These are phyloP conservation scores for Fusarium floridanum DNA, from an alignment of 2,329 filamentous ascomycete genomes.

Conservation along the genomic window DNA sequence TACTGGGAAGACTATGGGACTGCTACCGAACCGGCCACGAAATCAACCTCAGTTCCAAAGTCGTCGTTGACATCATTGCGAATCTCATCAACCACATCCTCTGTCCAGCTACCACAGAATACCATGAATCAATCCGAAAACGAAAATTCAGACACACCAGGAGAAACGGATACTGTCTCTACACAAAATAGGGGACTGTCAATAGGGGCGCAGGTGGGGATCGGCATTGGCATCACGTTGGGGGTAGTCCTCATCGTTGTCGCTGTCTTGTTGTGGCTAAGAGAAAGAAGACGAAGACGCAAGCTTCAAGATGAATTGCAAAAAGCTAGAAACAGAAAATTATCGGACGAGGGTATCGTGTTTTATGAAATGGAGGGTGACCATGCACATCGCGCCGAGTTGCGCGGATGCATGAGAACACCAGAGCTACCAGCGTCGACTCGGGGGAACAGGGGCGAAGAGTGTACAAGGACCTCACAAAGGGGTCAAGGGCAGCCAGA, in stretches of 20 bases:
- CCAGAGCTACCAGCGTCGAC: constrained; percentile 29
- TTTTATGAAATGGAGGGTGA: constrained; percentile 44
- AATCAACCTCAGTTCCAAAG: constrained; percentile 12
- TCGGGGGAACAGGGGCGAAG: not conserved
- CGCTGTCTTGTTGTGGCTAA: constrained; percentile 37
- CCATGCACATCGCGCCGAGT: constrained; percentile 31
- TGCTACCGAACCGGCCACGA: constrained; percentile 36
- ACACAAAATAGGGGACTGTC: constrained; percentile 5
- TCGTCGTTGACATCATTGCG: constrained; percentile 1
- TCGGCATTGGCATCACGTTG: constrained; percentile 34
- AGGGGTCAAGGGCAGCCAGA: not conserved
- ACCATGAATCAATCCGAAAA: constrained; percentile 9
- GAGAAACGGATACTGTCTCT: not conserved
- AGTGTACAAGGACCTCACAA: not conserved
- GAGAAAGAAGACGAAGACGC: constrained; percentile 37
- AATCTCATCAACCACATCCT: not conserved
- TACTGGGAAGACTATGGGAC: constrained; percentile 45
- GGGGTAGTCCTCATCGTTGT: constrained; percentile 30
- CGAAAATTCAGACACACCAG: constrained; percentile 9
- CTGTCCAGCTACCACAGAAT: not conserved
- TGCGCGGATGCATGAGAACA: constrained; percentile 39
- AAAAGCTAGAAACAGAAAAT: constrained; percentile 7
- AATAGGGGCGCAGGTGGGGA: constrained; percentile 35
- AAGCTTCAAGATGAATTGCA: constrained; percentile 25
- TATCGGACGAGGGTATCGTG: not conserved